Percentiles rank a stretch among this genome's conserved stretches.
Conservation (phyloP, 805 yeast genomes). For the Danielia reshetovae region DNA sequence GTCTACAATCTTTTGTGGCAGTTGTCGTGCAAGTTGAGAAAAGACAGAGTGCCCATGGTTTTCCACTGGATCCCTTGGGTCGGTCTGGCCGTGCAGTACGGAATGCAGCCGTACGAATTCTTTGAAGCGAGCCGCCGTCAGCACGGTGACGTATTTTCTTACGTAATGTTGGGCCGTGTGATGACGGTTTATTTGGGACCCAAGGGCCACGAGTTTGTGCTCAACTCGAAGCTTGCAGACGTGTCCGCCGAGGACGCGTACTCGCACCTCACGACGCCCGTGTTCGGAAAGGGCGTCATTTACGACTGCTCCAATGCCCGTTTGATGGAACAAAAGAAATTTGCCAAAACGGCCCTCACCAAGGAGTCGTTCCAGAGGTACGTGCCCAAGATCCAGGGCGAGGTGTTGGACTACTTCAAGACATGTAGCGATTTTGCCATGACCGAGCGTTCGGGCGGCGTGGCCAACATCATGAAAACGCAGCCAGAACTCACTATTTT, state of each 20-base stretch:
- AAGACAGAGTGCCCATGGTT: conserved; percentile 84
- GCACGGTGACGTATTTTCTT: conserved; percentile 92
- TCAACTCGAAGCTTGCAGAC: conserved; percentile 83
- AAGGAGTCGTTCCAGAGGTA: conserved; percentile 77
- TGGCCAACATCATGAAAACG: conserved; percentile 65
- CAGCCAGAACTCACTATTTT: conserved; percentile 96
- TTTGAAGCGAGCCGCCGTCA: conserved; percentile 73
- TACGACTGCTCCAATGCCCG: conserved; percentile 93
- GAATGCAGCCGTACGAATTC: conserved; percentile 91
- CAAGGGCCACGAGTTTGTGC: conserved; percentile 93
- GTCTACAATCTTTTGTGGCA: conserved; percentile 65
- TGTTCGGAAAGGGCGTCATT: conserved; percentile 94
- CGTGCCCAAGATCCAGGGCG: conserved; percentile 85
- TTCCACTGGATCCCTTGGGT: conserved; percentile 94
- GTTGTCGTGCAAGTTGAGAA: conserved; percentile 63
- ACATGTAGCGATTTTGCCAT: conserved; percentile 46
- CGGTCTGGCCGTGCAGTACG: conserved; percentile 85
- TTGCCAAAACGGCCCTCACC: conserved; percentile 86
- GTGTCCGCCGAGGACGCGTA: conserved; percentile 97
- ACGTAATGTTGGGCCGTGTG: conserved; percentile 79
- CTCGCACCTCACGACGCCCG: conserved; percentile 97
- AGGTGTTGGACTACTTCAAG: conserved; percentile 63
- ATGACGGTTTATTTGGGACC: conserved; percentile 98
- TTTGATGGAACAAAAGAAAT: conserved; percentile 97
- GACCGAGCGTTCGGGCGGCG: conserved; percentile 39